These are phyloP conservation scores for Globisporangium heterothallicum DNA, from an alignment of 352 stramenopile genomes.

Conservation along the genomic window DNA sequence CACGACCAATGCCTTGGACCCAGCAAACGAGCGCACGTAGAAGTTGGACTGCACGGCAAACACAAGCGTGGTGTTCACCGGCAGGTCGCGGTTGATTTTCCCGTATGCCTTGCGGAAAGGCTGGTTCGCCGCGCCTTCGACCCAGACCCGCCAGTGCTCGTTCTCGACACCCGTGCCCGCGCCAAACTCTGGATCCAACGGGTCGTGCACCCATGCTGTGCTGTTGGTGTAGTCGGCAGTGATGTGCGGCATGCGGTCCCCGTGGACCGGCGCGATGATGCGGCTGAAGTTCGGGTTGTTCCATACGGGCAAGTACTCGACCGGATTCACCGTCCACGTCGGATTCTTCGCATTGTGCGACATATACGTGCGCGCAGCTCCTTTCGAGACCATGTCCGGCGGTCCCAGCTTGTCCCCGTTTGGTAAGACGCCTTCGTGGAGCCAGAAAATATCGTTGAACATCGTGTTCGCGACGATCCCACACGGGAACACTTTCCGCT, in stretches of 20 bases:
- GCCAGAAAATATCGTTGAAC: slow-evolving; percentile 86
- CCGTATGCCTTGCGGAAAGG: slow-evolving; percentile 72
- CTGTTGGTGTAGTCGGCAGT: slow-evolving; percentile 69
- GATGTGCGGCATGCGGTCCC: slow-evolving; percentile 22
- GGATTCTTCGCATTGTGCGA: slow-evolving; percentile 64
- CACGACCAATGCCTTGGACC: slow-evolving; percentile 63
- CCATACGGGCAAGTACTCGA: slow-evolving; percentile 58
- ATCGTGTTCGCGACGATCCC: slow-evolving; percentile 76
- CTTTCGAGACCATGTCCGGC: slow-evolving; percentile 34
- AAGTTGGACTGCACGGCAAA: slow-evolving; percentile 84
- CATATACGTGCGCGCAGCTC: slow-evolving; percentile 41
- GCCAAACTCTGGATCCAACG: slow-evolving; percentile 30
- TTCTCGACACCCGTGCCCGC: slow-evolving; percentile 60
- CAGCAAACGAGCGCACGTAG: slow-evolving; percentile 59
- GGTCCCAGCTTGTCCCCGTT: slow-evolving; percentile 31
- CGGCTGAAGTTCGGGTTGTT: slow-evolving; percentile 68
- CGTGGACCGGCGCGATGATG: slow-evolving; percentile 42
- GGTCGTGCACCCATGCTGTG: slow-evolving; percentile 65
- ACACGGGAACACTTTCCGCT: slow-evolving; percentile 53
- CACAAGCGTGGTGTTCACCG: slow-evolving; percentile 41
- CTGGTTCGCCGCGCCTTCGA: slow-evolving; percentile 52
- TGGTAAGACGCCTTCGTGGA: slow-evolving; percentile 51
- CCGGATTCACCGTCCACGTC: slow-evolving; percentile 25
- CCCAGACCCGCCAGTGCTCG: slow-evolving; percentile 73
- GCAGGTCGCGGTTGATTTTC: slow-evolving; percentile 49